These are phyloP conservation scores for Wickerhamomyces hampshirensis DNA, from an alignment of 805 yeast species.

Conservation along the genomic window DNA sequence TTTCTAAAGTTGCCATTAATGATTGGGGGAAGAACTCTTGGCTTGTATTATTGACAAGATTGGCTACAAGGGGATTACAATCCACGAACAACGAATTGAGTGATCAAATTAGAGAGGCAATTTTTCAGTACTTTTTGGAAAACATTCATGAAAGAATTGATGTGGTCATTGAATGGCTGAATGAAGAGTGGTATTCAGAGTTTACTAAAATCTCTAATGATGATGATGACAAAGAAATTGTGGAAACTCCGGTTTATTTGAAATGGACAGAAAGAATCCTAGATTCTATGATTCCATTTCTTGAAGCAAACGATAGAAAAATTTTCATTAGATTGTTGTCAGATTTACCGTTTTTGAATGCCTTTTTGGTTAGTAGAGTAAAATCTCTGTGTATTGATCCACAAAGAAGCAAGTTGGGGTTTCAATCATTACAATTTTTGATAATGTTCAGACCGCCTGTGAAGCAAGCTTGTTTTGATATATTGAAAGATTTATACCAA, in stretches of 20 bases:
- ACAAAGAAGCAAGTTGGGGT: conserved; percentile 71
- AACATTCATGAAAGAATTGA: conserved; percentile 72
- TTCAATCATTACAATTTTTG: conserved; percentile 74
- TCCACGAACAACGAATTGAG: conserved; percentile 39
- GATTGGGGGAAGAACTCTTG: conserved; percentile 70
- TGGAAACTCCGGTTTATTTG: conserved; percentile 49
- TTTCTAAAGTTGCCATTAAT: conserved; percentile 29
- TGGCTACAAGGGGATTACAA: conserved; percentile 76
- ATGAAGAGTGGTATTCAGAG: conserved; percentile 88
- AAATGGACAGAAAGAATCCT: conserved; percentile 67
- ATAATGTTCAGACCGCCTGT: conserved; percentile 91
- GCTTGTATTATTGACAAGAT: conserved; percentile 67
- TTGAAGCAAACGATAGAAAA: conserved; percentile 78
- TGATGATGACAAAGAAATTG: conserved; percentile 15
- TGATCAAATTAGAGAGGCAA: conserved; percentile 59
- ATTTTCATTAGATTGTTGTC: conserved; percentile 77
- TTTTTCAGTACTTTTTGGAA: conserved; percentile 67
- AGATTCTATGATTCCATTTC: conserved; percentile 76
- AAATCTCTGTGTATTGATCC: conserved; percentile 83
- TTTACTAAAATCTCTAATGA: conserved; percentile 25
- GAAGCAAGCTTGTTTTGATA: conserved; percentile 42
- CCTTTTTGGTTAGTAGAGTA: conserved; percentile 56
- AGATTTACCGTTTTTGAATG: conserved; percentile 76
- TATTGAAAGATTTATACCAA: conserved; percentile 44
- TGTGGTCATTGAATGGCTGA: conserved; percentile 83